Conservation (phyloP, 2,329 filamentous ascomycete genomes). For the Colletotrichum trifolii region DNA sequence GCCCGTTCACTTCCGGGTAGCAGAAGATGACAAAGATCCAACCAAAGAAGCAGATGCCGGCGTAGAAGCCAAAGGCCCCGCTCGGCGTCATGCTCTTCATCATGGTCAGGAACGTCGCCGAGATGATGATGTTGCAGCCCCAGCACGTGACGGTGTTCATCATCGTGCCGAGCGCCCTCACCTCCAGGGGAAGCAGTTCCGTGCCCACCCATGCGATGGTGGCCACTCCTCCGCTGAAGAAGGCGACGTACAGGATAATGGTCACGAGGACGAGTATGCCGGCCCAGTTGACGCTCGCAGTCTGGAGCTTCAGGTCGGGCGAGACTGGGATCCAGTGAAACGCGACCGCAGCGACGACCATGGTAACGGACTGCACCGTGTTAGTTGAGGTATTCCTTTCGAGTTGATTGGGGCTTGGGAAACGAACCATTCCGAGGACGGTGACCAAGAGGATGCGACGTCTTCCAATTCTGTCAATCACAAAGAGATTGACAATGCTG, state of each 20-base stretch:
- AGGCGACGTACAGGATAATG: slow-evolving; percentile 59
- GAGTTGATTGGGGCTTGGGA: background rate
- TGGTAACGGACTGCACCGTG: slow-evolving; percentile 52
- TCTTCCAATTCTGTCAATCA: slow-evolving; percentile 58
- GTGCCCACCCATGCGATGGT: slow-evolving; percentile 60
- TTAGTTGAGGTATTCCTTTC: background rate
- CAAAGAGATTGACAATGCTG: slow-evolving; percentile 58
- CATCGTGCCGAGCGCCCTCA: slow-evolving; percentile 60
- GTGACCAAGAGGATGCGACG: slow-evolving; percentile 57
- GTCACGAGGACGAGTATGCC: slow-evolving; percentile 52
- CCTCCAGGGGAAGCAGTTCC: slow-evolving; percentile 60
- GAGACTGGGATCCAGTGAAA: slow-evolving; percentile 59
- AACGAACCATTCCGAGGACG: slow-evolving; percentile 53
- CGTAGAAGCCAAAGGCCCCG: slow-evolving; percentile 64
- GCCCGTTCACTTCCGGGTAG: slow-evolving; percentile 65
- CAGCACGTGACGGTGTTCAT: slow-evolving; percentile 59
- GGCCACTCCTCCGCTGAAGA: slow-evolving; percentile 57
- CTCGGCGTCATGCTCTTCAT: slow-evolving; percentile 61
- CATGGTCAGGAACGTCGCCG: slow-evolving; percentile 60
- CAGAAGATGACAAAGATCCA: slow-evolving; percentile 60
- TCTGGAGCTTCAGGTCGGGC: slow-evolving; percentile 51
- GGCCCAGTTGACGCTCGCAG: slow-evolving; percentile 45
- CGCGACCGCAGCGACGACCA: slow-evolving; percentile 56
- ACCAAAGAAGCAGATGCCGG: slow-evolving; percentile 59
- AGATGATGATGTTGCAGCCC: slow-evolving; percentile 61